Conservation (phyloP, 2,329 filamentous ascomycete genomes). For the Scedosporium minutisporum region DNA sequence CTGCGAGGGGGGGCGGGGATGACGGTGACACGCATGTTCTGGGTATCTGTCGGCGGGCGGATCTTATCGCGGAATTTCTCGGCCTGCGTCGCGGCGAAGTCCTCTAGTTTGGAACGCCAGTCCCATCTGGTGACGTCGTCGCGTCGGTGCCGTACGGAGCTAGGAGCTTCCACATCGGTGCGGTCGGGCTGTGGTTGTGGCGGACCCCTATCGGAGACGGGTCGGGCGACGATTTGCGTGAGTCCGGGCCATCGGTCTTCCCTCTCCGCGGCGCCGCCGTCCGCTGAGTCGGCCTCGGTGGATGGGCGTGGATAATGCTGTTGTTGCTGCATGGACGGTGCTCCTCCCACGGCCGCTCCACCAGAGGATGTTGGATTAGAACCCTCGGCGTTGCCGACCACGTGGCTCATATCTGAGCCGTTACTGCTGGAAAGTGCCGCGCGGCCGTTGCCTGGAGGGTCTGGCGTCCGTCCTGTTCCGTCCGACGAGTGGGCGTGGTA, state of each 20-base stretch:
- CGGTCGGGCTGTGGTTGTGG: not conserved
- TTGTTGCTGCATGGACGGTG: not conserved
- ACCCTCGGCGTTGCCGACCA: not conserved
- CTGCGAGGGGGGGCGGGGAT: constrained; percentile 53
- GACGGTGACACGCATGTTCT: constrained; percentile 46
- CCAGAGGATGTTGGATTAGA: not conserved
- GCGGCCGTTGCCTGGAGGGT: constrained; percentile 14
- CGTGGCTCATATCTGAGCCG: not conserved
- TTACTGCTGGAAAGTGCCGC: not conserved
- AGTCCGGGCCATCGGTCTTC: not conserved
- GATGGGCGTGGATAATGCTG: not conserved
- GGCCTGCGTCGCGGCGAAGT: constrained; percentile 51
- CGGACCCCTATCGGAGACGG: not conserved
- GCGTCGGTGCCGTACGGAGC: constrained; percentile 11
- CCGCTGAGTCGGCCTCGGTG: constrained; percentile 4
- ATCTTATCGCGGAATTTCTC: constrained; percentile 49
- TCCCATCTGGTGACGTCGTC: constrained; percentile 38
- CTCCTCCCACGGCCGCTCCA: not conserved
- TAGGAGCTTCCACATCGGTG: constrained; percentile 1
- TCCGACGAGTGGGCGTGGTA: constrained; percentile 48
- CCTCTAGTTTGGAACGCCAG: constrained; percentile 45
- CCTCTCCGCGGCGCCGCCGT: not conserved
- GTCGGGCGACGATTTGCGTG: not conserved
- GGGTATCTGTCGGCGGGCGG: constrained; percentile 42
- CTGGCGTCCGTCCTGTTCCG: constrained; percentile 34